Percentiles rank a stretch among this genome's conserved stretches.
phyloP scores from a whole-genome alignment of 2,329 filamentous ascomycete genomes.

The Leptoxyphium fumago region DNA sequence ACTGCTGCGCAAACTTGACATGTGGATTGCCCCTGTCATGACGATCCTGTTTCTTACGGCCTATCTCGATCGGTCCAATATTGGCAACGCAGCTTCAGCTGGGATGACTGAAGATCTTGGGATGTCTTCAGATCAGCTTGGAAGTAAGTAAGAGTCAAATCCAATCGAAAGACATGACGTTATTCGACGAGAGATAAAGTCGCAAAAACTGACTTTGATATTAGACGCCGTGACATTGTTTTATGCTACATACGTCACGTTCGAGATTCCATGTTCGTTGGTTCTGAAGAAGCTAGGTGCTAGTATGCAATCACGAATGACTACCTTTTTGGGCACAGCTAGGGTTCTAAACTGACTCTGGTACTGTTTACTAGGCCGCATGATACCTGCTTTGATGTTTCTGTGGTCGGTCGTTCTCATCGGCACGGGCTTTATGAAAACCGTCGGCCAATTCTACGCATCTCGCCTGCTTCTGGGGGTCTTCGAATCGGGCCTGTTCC shows the following conservation, averaged over 20 bases:
- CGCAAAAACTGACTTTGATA: slow-evolving; percentile 1
- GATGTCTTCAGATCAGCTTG: background rate
- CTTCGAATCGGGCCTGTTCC: slow-evolving; percentile 3
- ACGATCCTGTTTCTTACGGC: slow-evolving; percentile 22
- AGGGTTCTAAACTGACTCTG: too few species aligned
- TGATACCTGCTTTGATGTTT: too few species aligned
- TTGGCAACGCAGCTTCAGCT: slow-evolving; percentile 2
- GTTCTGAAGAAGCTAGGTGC: too few species aligned
- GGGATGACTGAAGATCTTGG: slow-evolving; percentile 3
- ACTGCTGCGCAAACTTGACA: slow-evolving; percentile 19
- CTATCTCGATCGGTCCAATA: slow-evolving; percentile 21
- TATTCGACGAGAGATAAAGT: too few species aligned
- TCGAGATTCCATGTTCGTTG: too few species aligned
- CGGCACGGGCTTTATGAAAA: slow-evolving; percentile 2
- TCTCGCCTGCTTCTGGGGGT: slow-evolving; percentile 1
- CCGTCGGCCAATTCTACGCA: slow-evolving; percentile 2
- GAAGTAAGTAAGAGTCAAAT: too few species aligned
- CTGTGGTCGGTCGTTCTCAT: slow-evolving; percentile 2
- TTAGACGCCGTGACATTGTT: too few species aligned
- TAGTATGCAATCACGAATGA: too few species aligned
- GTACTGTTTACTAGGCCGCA: too few species aligned
- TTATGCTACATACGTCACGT: too few species aligned
- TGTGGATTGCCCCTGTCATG: slow-evolving; percentile 22
- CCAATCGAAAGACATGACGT: too few species aligned
- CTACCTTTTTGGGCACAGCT: too few species aligned